Conservation (phyloP, 2,329 filamentous ascomycete genomes). For the Hypoxylon sp. region DNA sequence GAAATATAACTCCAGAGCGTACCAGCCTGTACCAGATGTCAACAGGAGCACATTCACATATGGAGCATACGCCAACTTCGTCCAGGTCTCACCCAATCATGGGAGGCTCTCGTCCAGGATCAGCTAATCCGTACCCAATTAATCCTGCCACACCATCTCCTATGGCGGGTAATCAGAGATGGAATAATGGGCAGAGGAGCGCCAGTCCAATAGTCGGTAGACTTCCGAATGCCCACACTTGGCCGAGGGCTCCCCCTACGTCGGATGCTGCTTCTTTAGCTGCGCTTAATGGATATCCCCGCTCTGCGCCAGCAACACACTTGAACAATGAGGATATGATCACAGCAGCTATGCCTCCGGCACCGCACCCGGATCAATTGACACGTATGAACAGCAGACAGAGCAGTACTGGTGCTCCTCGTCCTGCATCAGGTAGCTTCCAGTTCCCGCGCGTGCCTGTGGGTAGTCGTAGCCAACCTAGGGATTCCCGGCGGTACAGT, state of each 20-base stretch:
- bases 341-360: conserved; percentile 57
- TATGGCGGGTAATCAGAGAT: conserved; percentile 23
- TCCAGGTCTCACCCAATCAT: conserved; percentile 42
- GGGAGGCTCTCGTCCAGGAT: conserved; percentile 38
- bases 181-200: conserved; percentile 23
- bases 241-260: conserved; percentile 60
- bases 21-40: conserved; percentile 44
- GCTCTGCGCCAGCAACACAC: conserved; percentile 59
- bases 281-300: conserved; percentile 57
- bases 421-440: conserved; percentile 62
- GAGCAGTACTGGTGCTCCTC: conserved; percentile 56
- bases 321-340: conserved; percentile 55
- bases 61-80: conserved; percentile 47
- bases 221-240: conserved; percentile 61
- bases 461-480: conserved; percentile 53
- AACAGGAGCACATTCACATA: conserved; percentile 47
- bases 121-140: conserved; percentile 33
- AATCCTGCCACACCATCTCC: conserved; percentile 42
- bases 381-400: conserved; percentile 58
- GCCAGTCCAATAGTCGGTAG: conserved; percentile 45
- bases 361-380: conserved; percentile 59
- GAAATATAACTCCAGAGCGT: conserved; percentile 44
- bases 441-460: conserved; percentile 61
- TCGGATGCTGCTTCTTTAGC: conserved; percentile 46
- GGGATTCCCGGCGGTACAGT: conserved; percentile 47